Evolutionary conservation across 148 eudicot species (phyloP).

Genomic region (Diospyros lotus): DNA sequence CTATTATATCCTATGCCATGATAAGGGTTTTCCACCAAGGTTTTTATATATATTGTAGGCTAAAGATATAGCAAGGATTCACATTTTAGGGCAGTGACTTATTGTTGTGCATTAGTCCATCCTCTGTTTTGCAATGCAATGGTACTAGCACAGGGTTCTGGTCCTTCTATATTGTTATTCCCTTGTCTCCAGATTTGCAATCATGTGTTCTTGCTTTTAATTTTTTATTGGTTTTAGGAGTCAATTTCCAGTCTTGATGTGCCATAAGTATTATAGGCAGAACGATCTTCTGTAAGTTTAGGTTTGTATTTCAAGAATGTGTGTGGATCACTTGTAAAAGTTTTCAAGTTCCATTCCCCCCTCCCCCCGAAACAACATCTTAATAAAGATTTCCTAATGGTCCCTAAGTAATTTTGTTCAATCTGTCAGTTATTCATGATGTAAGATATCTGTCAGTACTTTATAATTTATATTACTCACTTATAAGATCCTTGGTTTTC

Average conservation of each 20-base stretch:
- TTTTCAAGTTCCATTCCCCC: no score
- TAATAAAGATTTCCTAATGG: no score
- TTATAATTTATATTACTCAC: background rate
- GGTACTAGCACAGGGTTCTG: background rate
- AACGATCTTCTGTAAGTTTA: background rate
- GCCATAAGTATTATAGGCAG: background rate
- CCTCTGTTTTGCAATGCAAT: background rate
- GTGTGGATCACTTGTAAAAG: no score
- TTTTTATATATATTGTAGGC: background rate
- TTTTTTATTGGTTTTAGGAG: background rate
- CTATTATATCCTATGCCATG: background rate
- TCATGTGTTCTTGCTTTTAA: background rate
- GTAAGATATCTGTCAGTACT: background rate
- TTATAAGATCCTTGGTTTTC: background rate
- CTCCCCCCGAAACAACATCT: no score
- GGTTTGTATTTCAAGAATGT: background rate
- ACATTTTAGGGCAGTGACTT: background rate
- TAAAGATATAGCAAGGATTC: background rate
- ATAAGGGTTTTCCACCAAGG: background rate
- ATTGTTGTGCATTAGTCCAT: background rate
- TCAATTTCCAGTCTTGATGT: background rate
- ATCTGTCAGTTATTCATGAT: background rate
- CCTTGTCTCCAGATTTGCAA: background rate
- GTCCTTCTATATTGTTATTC: background rate
- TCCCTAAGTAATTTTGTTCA: no score